A percentile compares a stretch with the other conserved stretches of the same genome.
Conservation (phyloP, 2,329 filamentous ascomycete genomes). For the Sporothrix humicola region DNA sequence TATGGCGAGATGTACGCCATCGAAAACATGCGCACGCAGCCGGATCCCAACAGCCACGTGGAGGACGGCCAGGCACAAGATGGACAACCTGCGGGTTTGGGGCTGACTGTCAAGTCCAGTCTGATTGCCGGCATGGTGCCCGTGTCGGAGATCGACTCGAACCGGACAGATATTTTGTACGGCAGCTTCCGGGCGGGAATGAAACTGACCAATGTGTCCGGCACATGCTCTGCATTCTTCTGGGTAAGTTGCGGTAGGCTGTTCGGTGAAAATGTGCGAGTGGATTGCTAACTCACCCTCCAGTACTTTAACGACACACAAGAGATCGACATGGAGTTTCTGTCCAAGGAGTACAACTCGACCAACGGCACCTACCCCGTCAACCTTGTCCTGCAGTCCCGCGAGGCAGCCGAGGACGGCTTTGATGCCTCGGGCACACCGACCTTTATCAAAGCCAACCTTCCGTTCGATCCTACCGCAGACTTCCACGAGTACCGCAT, state of each 20-base stretch:
- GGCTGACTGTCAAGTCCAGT: slow-evolving; percentile 59
- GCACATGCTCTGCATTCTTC: slow-evolving; percentile 81
- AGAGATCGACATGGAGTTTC: slow-evolving; percentile 82
- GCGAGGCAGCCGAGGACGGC: slow-evolving; percentile 60
- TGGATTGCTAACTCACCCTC: not conserved
- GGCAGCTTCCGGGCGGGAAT: slow-evolving; percentile 73
- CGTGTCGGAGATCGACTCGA: slow-evolving; percentile 68
- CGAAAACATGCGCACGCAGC: slow-evolving; percentile 59
- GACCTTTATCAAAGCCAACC: slow-evolving; percentile 61
- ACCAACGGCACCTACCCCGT: slow-evolving; percentile 61
- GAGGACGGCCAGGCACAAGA: slow-evolving; percentile 53
- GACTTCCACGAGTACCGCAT: slow-evolving; percentile 80
- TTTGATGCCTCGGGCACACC: slow-evolving; percentile 67
- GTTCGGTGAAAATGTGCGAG: no score
- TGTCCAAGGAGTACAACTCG: slow-evolving; percentile 67
- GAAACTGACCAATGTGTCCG: slow-evolving; percentile 63
- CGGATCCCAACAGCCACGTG: slow-evolving; percentile 48
- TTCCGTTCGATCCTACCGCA: slow-evolving; percentile 69
- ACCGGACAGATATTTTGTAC: slow-evolving; percentile 67
- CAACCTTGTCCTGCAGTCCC: slow-evolving; percentile 77
- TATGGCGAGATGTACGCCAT: slow-evolving; percentile 69
- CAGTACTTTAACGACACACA: slow-evolving; percentile 80
- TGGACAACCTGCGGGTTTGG: slow-evolving; percentile 58
- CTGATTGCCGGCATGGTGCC: slow-evolving; percentile 60
- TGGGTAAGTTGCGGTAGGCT: slow-evolving; percentile 59